Conservation (phyloP, 2,329 filamentous ascomycete species). For the Ploettnerulaceae sp. region DNA sequence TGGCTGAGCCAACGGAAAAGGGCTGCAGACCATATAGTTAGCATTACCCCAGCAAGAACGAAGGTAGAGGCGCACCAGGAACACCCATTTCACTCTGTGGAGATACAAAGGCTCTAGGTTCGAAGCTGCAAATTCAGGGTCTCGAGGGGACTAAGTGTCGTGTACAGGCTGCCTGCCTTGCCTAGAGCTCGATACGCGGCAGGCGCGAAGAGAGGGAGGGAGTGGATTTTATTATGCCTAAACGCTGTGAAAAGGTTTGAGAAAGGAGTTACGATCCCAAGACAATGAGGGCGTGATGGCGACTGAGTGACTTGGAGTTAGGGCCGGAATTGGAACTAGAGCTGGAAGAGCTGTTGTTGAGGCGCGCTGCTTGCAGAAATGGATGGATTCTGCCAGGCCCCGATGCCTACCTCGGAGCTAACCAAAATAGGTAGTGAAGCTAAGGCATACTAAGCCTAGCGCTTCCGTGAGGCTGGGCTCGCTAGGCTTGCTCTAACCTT, state of each 20-base stretch:
- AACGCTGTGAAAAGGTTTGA: no score
- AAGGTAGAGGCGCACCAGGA: conserved; percentile 22
- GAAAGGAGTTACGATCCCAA: no score
- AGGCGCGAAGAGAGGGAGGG: not conserved
- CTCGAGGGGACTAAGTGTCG: not conserved
- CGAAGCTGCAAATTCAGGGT: not conserved
- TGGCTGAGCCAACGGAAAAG: conserved; percentile 87
- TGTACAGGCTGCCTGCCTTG: conserved; percentile 4
- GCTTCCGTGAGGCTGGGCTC: no score
- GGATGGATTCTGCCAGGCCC: no score
- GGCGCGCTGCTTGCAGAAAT: not conserved
- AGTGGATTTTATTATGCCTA: no score
- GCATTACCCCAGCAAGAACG: not conserved
- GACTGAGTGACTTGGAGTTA: no score
- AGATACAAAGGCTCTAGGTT: no score
- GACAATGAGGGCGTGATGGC: no score
- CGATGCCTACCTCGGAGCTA: no score
- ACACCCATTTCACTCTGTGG: conserved; percentile 29
- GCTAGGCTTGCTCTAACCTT: no score
- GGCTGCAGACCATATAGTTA: conserved; percentile 19
- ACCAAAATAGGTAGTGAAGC: no score
- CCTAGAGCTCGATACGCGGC: not conserved
- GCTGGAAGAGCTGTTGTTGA: not conserved
- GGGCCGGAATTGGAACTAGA: not conserved
- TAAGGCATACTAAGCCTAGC: no score